Conservation (phyloP, 331 rosid species). For the Pyrus hybrid region DNA sequence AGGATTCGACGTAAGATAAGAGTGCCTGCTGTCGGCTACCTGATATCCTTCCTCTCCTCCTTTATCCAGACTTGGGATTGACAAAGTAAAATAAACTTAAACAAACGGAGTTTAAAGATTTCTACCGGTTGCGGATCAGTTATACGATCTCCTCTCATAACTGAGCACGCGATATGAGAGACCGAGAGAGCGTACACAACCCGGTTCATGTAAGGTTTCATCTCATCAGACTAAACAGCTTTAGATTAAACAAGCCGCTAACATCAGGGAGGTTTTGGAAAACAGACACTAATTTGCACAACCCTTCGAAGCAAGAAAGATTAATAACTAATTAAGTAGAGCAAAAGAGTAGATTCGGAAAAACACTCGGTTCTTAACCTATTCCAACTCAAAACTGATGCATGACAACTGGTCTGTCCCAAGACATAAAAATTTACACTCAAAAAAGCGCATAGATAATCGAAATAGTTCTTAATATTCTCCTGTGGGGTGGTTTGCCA, state of each 20-base stretch:
- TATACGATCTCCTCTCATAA: too few relatives aligned
- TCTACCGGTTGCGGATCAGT: too few relatives aligned
- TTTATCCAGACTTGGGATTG: too few relatives aligned
- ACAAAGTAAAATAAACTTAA: too few relatives aligned
- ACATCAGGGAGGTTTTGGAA: neutral
- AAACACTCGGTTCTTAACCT: constrained; percentile 16
- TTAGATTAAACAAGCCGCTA: neutral
- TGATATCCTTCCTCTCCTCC: too few relatives aligned
- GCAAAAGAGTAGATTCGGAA: neutral
- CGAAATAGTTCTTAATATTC: constrained; percentile 10
- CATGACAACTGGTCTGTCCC: constrained; percentile 33
- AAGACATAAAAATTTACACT: constrained; percentile 44
- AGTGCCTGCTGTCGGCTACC: too few relatives aligned
- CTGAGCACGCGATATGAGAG: too few relatives aligned
- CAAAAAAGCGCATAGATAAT: constrained; percentile 15
- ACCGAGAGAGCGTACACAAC: too few relatives aligned
- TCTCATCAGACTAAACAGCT: too few relatives aligned
- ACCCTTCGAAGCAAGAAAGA: neutral
- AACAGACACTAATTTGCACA: neutral
- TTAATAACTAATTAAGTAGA: neutral
- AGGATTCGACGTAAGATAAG: too few relatives aligned
- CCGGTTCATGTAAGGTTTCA: too few relatives aligned
- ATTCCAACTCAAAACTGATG: constrained; percentile 52
- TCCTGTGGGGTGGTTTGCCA: constrained; percentile 19
- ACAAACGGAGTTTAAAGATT: too few relatives aligned